Percentiles rank a stretch among this genome's conserved stretches.
Conservation (phyloP, 2,329 filamentous ascomycete species). For the Aspergillus sp. region DNA sequence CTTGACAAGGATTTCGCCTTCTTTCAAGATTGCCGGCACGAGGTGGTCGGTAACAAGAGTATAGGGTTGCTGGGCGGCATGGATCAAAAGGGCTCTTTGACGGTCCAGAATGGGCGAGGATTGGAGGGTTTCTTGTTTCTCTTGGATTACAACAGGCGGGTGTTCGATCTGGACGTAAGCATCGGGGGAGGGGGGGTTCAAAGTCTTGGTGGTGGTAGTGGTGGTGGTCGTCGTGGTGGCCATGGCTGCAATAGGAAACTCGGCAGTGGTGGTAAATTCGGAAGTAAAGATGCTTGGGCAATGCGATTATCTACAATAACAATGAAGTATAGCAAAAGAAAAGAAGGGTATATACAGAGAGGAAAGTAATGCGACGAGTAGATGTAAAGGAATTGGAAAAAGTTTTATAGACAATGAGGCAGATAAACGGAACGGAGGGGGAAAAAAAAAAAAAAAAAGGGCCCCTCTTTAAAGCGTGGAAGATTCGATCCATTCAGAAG, state of each 20-base stretch:
- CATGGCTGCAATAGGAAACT: neutral
- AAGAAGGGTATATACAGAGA: no score
- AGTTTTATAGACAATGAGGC: neutral
- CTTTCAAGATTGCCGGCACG: conserved; percentile 40
- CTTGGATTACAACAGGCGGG: conserved; percentile 4
- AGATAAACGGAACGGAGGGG: neutral
- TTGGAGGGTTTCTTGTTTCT: conserved; percentile 4
- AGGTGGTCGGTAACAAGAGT: conserved; percentile 38
- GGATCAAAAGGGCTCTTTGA: conserved; percentile 47
- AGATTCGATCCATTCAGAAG: neutral
- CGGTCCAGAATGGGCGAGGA: conserved; percentile 9
- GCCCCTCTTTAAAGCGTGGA: neutral
- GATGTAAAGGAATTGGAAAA: neutral
- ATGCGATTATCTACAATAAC: no score
- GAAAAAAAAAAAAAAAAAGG: neutral
- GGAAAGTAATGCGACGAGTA: no score
- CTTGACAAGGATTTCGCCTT: conserved; percentile 56
- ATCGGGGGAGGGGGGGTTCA: conserved; percentile 1
- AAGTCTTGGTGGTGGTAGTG: conserved; percentile 14
- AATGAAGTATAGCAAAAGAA: no score
- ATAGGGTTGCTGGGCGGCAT: conserved; percentile 47
- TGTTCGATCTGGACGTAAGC: conserved; percentile 16
- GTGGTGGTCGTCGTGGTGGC: neutral
- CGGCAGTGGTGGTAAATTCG: neutral
- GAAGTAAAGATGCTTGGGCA: no score